phyloP scores from a whole-genome alignment of 2,329 filamentous ascomycete species.

The Aureobasidium sp. region DNA sequence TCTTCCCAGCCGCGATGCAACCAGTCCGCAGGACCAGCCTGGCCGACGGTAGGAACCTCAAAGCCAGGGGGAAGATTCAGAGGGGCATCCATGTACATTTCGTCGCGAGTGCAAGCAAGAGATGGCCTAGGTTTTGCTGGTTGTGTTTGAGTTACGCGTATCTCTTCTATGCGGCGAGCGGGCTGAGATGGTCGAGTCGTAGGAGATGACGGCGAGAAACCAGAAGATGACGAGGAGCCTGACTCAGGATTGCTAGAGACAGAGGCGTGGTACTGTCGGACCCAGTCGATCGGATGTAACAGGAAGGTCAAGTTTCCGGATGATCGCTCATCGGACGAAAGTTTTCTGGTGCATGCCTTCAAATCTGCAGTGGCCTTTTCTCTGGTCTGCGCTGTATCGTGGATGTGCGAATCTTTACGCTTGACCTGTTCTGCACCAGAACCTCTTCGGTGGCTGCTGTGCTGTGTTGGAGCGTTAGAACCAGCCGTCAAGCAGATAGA shows the following conservation, averaged over 20 bases:
- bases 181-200: background rate
- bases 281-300: background rate
- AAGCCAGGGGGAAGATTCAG: background rate
- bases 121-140: background rate
- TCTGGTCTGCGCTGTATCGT: background rate
- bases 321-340: background rate
- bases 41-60: background rate
- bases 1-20: slow-evolving; percentile 2
- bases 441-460: background rate
- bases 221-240: background rate
- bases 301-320: background rate
- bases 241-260: background rate
- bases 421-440: background rate
- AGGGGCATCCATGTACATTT: background rate
- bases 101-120: background rate
- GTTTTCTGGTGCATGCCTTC: background rate
- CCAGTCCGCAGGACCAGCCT: slow-evolving; percentile 1
- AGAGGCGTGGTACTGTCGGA: background rate
- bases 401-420: slow-evolving; percentile 16
- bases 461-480: background rate
- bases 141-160: background rate
- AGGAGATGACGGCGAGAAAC: background rate
- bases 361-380: background rate
- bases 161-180: background rate
- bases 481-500: background rate